Evolutionary conservation across 495 filamentous ascomycete species (phyloP).

Genomic region (Pyrenula massariospora): DNA sequence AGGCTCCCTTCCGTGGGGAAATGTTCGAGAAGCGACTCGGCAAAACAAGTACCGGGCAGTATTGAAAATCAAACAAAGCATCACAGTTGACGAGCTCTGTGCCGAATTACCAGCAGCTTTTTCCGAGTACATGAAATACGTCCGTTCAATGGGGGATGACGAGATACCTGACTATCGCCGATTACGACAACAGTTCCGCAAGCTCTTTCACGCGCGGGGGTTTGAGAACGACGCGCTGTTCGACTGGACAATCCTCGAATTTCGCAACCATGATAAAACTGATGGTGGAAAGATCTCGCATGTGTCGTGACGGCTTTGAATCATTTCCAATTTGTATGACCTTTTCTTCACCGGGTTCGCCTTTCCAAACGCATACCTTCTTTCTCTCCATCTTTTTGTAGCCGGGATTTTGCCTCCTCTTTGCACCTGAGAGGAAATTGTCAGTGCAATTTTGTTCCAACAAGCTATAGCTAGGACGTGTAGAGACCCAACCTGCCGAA

Average conservation of each 20-base stretch:
- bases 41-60: slow-evolving; percentile 1
- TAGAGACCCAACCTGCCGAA: too few species aligned
- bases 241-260: slow-evolving; percentile 17
- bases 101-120: slow-evolving; percentile 6
- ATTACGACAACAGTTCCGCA: slow-evolving; percentile 14
- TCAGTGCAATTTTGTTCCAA: too few species aligned
- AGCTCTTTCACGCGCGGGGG: slow-evolving; percentile 13
- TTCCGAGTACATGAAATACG: slow-evolving; percentile 10
- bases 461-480: too few species aligned
- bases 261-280: too few species aligned
- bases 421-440: too few species aligned
- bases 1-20: slow-evolving; percentile 24
- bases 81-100: slow-evolving; percentile 3
- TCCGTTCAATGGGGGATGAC: slow-evolving; percentile 13
- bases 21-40: slow-evolving; percentile 6
- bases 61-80: slow-evolving; percentile 6
- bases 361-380: too few species aligned
- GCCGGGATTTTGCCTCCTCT: too few species aligned
- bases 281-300: too few species aligned
- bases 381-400: too few species aligned
- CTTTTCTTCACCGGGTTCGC: too few species aligned
- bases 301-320: too few species aligned
- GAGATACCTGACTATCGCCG: slow-evolving; percentile 17
- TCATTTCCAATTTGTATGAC: too few species aligned
- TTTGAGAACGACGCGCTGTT: slow-evolving; percentile 19